A percentile compares a stretch with the other conserved stretches of the same genome.
phyloP scores from a whole-genome alignment of 805 yeast genomes.

The Hermanozyma aechmeae region DNA sequence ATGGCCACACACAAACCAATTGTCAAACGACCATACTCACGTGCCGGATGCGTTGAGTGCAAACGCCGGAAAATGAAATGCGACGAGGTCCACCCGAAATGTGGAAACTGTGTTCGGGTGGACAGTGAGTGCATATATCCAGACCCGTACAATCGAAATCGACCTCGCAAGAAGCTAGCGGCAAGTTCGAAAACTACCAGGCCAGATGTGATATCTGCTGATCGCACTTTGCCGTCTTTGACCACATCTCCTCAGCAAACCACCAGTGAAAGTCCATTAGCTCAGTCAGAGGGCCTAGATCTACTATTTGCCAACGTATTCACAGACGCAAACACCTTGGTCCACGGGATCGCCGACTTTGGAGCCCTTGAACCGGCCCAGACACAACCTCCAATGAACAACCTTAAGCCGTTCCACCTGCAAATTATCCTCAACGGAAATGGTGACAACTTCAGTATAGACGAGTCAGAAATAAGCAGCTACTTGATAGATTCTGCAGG shows the following conservation, averaged over 20 bases:
- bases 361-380: constrained; percentile 9
- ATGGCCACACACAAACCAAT: constrained; percentile 1
- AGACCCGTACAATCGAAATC: constrained; percentile 5
- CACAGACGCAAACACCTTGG: constrained; percentile 25
- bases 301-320: constrained; percentile 13
- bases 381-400: constrained; percentile 1
- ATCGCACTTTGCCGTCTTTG: too few relatives aligned
- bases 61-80: constrained; percentile 36
- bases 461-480: background rate
- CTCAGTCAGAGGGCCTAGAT: constrained; percentile 4
- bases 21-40: constrained; percentile 26
- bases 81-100: constrained; percentile 29
- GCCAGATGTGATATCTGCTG: too few relatives aligned
- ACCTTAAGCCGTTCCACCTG: constrained; percentile 10
- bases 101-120: constrained; percentile 27
- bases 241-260: too few relatives aligned
- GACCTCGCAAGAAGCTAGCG: constrained; percentile 6
- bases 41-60: constrained; percentile 35
- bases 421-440: constrained; percentile 10
- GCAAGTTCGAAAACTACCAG: background rate
- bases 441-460: too few relatives aligned
- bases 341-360: constrained; percentile 22
- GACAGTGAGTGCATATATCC: constrained; percentile 22
- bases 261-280: background rate
- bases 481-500: too few relatives aligned